Conservation (phyloP, 768 basidiomycete species). For the Pholiota molesta region DNA sequence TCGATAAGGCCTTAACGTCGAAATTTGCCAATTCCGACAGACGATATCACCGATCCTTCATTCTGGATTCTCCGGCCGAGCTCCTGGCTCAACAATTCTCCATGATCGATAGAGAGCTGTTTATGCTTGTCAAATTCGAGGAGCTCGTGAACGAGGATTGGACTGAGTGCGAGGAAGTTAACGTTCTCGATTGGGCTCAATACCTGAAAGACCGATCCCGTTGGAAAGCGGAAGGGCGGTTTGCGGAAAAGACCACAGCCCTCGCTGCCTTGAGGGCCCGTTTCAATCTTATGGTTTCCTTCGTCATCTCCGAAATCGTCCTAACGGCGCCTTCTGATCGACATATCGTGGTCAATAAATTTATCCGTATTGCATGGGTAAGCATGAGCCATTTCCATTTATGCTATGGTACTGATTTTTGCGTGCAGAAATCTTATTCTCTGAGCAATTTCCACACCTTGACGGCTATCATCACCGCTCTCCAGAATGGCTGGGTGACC, state of each 20-base stretch:
- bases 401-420: background rate
- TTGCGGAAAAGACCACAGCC: constrained; percentile 66
- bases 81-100: constrained; percentile 76
- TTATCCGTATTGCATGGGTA: constrained; percentile 87
- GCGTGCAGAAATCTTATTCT: constrained; percentile 75
- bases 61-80: constrained; percentile 64
- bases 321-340: constrained; percentile 71
- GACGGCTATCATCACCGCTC: constrained; percentile 77
- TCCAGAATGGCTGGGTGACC: constrained; percentile 70
- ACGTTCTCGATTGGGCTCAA: constrained; percentile 82
- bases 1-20: constrained; percentile 29
- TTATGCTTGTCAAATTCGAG: constrained; percentile 84
- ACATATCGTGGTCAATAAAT: constrained; percentile 67
- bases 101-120: constrained; percentile 88
- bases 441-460: constrained; percentile 79
- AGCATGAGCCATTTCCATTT: constrained; percentile 27
- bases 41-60: constrained; percentile 69
- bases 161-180: constrained; percentile 61
- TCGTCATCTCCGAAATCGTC: constrained; percentile 80
- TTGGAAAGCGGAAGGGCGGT: constrained; percentile 64
- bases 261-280: constrained; percentile 76
- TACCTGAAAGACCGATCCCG: constrained; percentile 77
- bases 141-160: constrained; percentile 81
- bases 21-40: constrained; percentile 38
- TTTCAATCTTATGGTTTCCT: constrained; percentile 85